A percentile compares a stretch with the other conserved stretches of the same genome.
These are phyloP conservation scores for Aspergillus sp. DNA, from an alignment of 2,329 filamentous ascomycete genomes.

Conservation along the genomic window DNA sequence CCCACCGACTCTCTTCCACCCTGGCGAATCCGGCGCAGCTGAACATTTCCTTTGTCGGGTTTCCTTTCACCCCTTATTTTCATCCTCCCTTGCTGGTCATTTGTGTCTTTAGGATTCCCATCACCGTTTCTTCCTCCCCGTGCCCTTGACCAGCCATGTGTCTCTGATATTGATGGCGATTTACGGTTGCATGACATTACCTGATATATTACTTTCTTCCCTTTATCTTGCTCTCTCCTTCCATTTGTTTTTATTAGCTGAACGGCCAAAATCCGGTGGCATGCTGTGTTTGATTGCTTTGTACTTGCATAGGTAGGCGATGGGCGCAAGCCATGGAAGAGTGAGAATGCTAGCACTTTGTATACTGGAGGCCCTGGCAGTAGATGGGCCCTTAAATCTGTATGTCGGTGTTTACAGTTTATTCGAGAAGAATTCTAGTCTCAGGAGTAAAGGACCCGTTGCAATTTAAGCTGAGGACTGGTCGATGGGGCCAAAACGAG, in stretches of 20 bases:
- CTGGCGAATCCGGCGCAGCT: constrained; percentile 16
- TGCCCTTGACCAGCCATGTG: neutral
- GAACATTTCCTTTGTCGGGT: constrained; percentile 1
- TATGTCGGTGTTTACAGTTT: neutral
- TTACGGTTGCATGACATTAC: neutral
- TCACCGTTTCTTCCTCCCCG: constrained; percentile 7
- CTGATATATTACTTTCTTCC: neutral
- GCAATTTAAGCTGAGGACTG: too few species aligned
- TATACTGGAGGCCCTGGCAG: too few species aligned
- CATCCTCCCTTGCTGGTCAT: constrained; percentile 1
- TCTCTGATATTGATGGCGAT: neutral
- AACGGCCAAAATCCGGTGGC: neutral
- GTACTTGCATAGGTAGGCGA: neutral
- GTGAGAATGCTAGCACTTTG: neutral
- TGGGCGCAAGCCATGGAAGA: neutral
- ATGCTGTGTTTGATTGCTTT: neutral
- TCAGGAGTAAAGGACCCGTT: too few species aligned
- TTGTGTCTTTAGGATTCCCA: constrained; percentile 16
- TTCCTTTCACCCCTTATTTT: constrained; percentile 4
- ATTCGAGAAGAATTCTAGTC: too few species aligned
- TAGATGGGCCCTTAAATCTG: neutral
- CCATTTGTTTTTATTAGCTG: neutral
- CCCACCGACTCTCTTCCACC: neutral
- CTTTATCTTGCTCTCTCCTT: neutral
- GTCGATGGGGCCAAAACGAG: neutral